Evolutionary conservation across 2,329 filamentous ascomycete species (phyloP).

Genomic region (Apiospora aurea): DNA sequence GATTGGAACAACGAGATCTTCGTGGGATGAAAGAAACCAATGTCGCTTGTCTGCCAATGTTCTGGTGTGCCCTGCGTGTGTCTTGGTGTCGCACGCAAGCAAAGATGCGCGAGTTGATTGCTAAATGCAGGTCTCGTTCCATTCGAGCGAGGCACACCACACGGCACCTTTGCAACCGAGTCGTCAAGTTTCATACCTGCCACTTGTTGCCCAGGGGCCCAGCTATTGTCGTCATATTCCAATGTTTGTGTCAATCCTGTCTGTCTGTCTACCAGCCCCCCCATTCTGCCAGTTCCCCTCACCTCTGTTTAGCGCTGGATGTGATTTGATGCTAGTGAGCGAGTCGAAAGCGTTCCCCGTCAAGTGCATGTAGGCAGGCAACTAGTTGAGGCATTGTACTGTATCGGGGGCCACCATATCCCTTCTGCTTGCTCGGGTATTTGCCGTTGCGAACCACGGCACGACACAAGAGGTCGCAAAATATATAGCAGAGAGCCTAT

Average conservation of each 20-base stretch:
- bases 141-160: neutral
- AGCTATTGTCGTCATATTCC: slow-evolving; percentile 14
- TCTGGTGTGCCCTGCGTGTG: neutral
- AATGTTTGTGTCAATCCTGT: slow-evolving; percentile 18
- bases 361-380: neutral
- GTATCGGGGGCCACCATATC: neutral
- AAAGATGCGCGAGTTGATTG: slow-evolving; percentile 1
- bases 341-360: neutral
- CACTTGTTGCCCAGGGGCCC: slow-evolving; percentile 12
- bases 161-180: slow-evolving; percentile 2
- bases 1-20: slow-evolving; percentile 9
- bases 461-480: neutral
- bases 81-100: slow-evolving; percentile 4
- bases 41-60: neutral
- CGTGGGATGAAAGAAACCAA: neutral
- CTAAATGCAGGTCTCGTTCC: slow-evolving; percentile 19
- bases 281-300: neutral
- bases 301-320: neutral
- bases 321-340: neutral
- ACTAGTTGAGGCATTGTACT: neutral
- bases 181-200: slow-evolving; percentile 21
- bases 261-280: slow-evolving; percentile 6
- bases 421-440: neutral
- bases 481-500: neutral
- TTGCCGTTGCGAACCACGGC: neutral